phyloP scores from a whole-genome alignment of 1,284 basidiomycete genomes.

The Paramarasmius palmivorus region DNA sequence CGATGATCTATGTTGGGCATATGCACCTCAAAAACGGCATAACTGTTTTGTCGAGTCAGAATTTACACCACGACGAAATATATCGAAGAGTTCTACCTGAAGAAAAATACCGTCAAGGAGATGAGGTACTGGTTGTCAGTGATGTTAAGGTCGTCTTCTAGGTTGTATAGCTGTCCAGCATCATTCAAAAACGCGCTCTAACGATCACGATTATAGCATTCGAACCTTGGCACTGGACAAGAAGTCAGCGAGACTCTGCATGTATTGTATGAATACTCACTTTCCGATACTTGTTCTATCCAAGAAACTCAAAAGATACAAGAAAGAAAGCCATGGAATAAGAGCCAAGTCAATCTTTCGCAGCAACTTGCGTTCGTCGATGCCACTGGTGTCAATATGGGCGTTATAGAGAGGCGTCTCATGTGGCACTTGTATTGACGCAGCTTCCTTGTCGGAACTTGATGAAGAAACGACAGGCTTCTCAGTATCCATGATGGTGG shows the following conservation, averaged over 20 bases:
- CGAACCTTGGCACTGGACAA: conserved; percentile 55
- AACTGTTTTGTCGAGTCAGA: conserved; percentile 34
- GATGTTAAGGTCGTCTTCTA: conserved; percentile 56
- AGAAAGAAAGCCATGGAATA: conserved; percentile 68
- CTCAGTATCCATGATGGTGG: not conserved
- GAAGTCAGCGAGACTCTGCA: conserved; percentile 2
- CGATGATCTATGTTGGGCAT: not conserved
- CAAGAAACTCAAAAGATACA: conserved; percentile 75
- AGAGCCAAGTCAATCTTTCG: conserved; percentile 66
- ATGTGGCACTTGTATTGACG: not conserved
- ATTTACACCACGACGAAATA: too few species aligned
- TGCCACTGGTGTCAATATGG: conserved; percentile 50
- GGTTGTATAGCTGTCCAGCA: conserved; percentile 48
- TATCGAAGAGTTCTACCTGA: conserved; percentile 49
- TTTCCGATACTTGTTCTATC: conserved; percentile 85
- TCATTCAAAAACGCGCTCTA: not conserved
- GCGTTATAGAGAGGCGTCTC: conserved; percentile 43
- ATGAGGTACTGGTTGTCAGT: conserved; percentile 66
- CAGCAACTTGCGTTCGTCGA: conserved; percentile 64
- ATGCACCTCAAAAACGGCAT: conserved; percentile 59
- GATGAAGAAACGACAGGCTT: not conserved
- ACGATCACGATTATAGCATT: not conserved
- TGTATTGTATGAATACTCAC: conserved; percentile 28
- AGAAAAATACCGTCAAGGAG: conserved; percentile 59
- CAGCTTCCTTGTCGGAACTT: conserved; percentile 8